Base-by-base conservation (phyloP, 495 filamentous ascomycete genomes). In the Letharia lupina region DNA sequence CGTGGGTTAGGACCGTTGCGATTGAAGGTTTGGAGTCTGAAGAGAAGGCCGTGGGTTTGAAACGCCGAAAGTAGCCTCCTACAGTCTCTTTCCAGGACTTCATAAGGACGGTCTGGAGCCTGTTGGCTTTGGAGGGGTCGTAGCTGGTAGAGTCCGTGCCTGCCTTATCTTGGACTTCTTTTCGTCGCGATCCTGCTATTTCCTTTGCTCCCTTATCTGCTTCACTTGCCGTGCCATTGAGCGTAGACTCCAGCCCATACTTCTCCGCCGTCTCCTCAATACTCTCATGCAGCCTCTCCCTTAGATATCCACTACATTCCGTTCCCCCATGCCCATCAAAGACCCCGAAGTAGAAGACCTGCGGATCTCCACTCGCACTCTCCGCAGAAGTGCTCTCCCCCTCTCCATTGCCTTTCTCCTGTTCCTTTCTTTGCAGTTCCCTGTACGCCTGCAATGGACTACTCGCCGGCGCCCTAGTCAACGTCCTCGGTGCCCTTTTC, bases 261-360 rank as follows among this genome's bases (percentile, higher is more conserved):
- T 86, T 77, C 65, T 79, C 77, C 2, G 88, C 88, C 0, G 89
- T 83, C 67, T 90, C 83, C 74, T 98, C 93, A 54, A 98, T 86
- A 72, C 96, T 96, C 23, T 86, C 84, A 75, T 98, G 94, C 66
- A 98, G 81, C 62, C 87, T 80, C 60, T 96, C 89, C 65, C 88
- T 86, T 61, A 97, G 76, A 68, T 95, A 98, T 23, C 85, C 84
- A 73, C 89, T 93, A 73, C 94, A 98, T 71, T 97, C 90, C 42
- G 79, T 83, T 23, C 94, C 94, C 31, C 94, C 94, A 79, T 98
- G 94, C 31, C 94, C 94, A 78, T 98, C 94, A 71, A 98, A 98
- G 1, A 98, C 87, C 4, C 84, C 91, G 77, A 96, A 98, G 75
- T 98, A 98, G 76, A 98, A 98, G 10, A 97, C 89, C 72, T 96